Evolutionary conservation across 106 monocot genomes (phyloP), one percentile per base, ranked within the genome.

Genomic region (Dendrobium chrysotoxum): DNA sequence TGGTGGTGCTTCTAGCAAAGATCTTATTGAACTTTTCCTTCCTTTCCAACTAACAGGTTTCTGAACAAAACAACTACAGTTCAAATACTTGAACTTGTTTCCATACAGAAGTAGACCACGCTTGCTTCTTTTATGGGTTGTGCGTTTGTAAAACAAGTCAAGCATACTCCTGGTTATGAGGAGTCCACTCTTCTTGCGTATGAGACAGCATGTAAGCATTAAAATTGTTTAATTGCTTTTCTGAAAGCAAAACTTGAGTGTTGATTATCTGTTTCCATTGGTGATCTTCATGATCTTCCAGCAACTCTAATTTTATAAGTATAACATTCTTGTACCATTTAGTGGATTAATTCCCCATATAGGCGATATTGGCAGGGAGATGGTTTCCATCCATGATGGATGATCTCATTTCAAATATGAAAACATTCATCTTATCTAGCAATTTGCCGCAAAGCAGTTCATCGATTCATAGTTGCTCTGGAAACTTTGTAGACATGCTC

Each of bases 121-220:
- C 53, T 21, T 71, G 45, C 55, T 28, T 55, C 7, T 31, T 45
- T 85, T 47, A 75, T 90, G 93, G 93, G 93, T 44, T 93, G 93
- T 45, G 21, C 85, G 5, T 78, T 25, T 3, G 80, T 85, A 8
- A 88, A 81, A 64, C 79, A 78, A 35, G 61, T 47, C 77, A 91
- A 85, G 77, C 84, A 82, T 75, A 67, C 85, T 8, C 87, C 87
- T 53, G 92, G 91, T 57, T 91, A 89, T 46, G 89, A 91, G 80
- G 88, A 93, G 66, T 91, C 93, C 23, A 44, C 38, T 38, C 16
- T 86, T 75, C 92, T 95, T 82, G 87, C 95, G 70, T 83, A 87
- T 16, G 93, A 95, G 82, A 95, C 95, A 26, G 75, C 86, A 13
- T 95, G 95, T 95, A 57, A 87, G 90, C 38, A 50, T 73, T 35